Base-by-base conservation (phyloP, 179 eudicot genomes). In the Spinacia oleracea region DNA sequence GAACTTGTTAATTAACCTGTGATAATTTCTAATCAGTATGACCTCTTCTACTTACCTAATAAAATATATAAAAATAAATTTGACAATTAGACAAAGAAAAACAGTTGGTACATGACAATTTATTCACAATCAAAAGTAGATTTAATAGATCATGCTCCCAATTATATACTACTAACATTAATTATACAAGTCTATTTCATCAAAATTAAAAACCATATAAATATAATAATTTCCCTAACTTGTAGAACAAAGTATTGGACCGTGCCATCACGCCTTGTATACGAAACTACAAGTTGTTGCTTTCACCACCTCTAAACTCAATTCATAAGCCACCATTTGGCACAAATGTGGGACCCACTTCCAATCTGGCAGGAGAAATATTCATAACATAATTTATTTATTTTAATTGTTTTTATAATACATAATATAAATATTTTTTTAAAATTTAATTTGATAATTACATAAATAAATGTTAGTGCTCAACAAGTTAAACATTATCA, bases 351-450 rank as follows among this genome's bases (percentile, higher is more conserved):
- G 80, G 46, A n/a, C 74, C 48, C 35, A n/a, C 9, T n/a, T 69
- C 80, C 74, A 77, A 77, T 27, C 80, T 77, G 80, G 64, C 80
- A 77, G 80, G 74, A 53, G 80, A 77, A 71, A 48, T 0, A 1
- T 29, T 71, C 74, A 50, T 1, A 12, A 21, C 9, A 34, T 14
- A n/a, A n/a, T n/a, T n/a, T n/a, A n/a, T n/a, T n/a, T n/a, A n/a
- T n/a, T n/a, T n/a, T n/a, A n/a, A n/a, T n/a, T n/a, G n/a, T n/a
- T n/a, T n/a, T n/a, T n/a, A n/a, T n/a, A n/a, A n/a, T n/a, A n/a
- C n/a, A n/a, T n/a, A n/a, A n/a, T n/a, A n/a, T n/a, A n/a, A n/a
- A n/a, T n/a, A n/a, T n/a, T n/a, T n/a, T n/a, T n/a, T n/a, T n/a
- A n/a, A n/a, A n/a, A n/a, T n/a, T n/a, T n/a, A n/a, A n/a, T n/a